Conservation (phyloP, 164 flowering plant species). For the Liquidambar formosana region DNA sequence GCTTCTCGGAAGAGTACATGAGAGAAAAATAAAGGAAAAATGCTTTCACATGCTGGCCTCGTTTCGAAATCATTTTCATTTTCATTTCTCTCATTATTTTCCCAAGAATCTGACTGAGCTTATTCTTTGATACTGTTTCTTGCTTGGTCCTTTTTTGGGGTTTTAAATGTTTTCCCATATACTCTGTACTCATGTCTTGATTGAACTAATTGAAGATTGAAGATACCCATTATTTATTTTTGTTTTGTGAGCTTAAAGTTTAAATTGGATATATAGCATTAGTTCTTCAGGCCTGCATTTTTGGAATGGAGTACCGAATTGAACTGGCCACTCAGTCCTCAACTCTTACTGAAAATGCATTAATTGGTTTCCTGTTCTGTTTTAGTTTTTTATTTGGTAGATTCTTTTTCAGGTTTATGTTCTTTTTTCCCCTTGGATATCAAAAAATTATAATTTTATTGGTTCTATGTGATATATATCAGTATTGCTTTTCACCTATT, state of each 20-base stretch:
- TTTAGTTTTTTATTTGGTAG: neutral
- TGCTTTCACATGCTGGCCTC: no score
- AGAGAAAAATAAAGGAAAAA: neutral
- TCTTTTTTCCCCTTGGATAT: no score
- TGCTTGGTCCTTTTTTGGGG: neutral
- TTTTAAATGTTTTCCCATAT: neutral
- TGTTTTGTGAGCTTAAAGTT: neutral
- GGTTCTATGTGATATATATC: neutral
- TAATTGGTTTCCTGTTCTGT: neutral
- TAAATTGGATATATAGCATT: neutral
- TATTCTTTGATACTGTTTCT: neutral
- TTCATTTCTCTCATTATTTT: no score
- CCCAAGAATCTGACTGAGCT: no score
- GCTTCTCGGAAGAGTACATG: neutral
- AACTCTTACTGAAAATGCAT: neutral
- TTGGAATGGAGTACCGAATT: neutral
- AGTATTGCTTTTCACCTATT: no score
- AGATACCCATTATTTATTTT: neutral
- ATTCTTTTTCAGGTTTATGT: no score
- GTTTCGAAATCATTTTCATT: no score
- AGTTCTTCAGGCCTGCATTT: neutral
- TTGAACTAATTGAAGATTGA: neutral
- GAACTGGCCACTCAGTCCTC: neutral
- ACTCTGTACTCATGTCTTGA: neutral
- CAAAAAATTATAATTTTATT: neutral